Base-by-base conservation (phyloP, 31 red algal genomes). In the Odonthalia washingtoniensis region DNA sequence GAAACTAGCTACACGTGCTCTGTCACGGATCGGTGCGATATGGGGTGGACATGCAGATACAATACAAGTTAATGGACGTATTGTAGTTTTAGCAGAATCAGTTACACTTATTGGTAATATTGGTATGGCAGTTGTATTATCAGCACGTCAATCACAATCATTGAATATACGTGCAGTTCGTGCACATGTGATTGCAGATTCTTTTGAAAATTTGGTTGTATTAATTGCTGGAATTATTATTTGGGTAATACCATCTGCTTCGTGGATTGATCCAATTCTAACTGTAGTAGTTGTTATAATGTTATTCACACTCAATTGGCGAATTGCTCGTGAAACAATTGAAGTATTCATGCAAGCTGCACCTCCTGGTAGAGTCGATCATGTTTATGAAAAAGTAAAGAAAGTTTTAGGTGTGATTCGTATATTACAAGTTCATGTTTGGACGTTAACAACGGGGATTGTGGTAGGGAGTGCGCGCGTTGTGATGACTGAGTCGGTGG, bases 101-200 rank as follows among this genome's bases (percentile, higher is more conserved):
- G 32, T 94, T 5, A 88, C 91, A 43, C 85, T 94, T 32, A 3
- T 70, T 53, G 72, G 73, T 5, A 94, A 94, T 37, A 49, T 72
- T 5, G 41, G 76, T 0, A 94, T 94, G 91, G 91, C 85, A 35
- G 49, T 32, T 28, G 77, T 94, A 28, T 73, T 94, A 28, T 32
- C 78, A 36, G 76, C 53, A 14, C 38, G 60, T 3, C 53, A 45
- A n/a, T 41, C 39, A 0, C 40, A 69, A 36, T 83, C 76, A 33
- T 74, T 94, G 31, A 94, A 94, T 66, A 44, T 94, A 38, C 85
- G 91, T 12, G 91, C 91, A 0, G 74, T 94, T 72, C 85, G 91
- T 31, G 91, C 91, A 24, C 91, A 94, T 44, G 85, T 94, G 53
- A 89, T 94, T 70, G 91, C 91, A 0, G 91, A 94, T 57, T 89